Evolutionary conservation across 257 asterid species (phyloP), one percentile per base, ranked within the genome.

Genomic region (Avicennia marina): DNA sequence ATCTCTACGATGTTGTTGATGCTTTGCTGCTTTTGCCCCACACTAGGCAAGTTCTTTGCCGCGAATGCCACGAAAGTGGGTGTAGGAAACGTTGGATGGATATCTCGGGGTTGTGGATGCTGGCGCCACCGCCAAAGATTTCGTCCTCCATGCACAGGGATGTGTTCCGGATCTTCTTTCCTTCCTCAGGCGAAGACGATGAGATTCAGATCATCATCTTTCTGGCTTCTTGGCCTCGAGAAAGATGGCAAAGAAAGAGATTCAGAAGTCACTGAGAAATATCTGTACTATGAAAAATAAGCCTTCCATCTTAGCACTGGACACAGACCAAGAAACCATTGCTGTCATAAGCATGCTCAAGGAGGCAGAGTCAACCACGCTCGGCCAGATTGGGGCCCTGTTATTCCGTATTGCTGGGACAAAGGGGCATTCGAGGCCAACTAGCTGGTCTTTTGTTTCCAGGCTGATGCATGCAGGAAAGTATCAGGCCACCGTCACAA

Each of bases 101-200:
- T 67, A 62, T 57, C 75, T 75, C 21, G 19, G 51, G 19, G 59
- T 75, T 10, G 66, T 79, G 16, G 82, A 79, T 31, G 71, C 78
- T 17, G 66, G 76, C n/a, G 41, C 71, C 41, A 55, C 62, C 0
- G 69, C 73, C 21, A 72, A 66, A 34, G 80, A 75, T 12, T 15
- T 58, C 42, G 8, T 79, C 58, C 36, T 34, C 22, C 67, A 57
- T 2, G 32, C 67, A 19, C 67, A 61, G 36, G 60, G 62, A 22
- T 40, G 63, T 10, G 15, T 46, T 16, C 69, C 59, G 42, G 53
- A 44, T 3, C 73, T 60, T 33, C 82, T 66, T 22, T 79, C 78
- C 0, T 27, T 42, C 40, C 66, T 69, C 41, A 45, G 78, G 11
- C 69, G 78, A 10, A 66, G 56, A 24, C 58, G 68, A 8, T 61